Conservation (phyloP, 176 grass and related monocot species). For the Carex pumila region DNA sequence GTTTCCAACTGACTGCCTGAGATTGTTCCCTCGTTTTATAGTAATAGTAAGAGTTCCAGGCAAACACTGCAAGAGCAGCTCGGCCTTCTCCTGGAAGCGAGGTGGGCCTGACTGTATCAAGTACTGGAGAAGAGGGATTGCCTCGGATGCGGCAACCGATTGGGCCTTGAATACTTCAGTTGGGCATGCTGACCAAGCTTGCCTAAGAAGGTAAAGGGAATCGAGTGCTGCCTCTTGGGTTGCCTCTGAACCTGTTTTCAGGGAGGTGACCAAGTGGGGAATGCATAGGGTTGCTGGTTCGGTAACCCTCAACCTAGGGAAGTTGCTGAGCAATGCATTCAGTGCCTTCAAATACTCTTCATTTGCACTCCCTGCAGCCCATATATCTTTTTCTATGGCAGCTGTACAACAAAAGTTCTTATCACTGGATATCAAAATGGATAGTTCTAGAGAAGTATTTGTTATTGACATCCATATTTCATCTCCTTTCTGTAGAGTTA, state of each 20-base stretch:
- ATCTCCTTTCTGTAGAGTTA: neutral
- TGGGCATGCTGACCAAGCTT: constrained; percentile 95
- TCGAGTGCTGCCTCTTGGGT: constrained; percentile 97
- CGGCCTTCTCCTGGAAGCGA: constrained; percentile 95
- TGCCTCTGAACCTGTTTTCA: constrained; percentile 92
- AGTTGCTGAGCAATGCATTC: constrained; percentile 84
- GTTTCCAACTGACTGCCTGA: constrained; percentile 95
- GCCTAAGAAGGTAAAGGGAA: constrained; percentile 91
- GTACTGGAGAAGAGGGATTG: constrained; percentile 96
- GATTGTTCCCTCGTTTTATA: constrained; percentile 92
- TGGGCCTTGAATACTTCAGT: constrained; percentile 96
- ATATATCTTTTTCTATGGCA: constrained; percentile 97
- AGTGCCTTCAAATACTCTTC: constrained; percentile 99
- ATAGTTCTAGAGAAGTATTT: neutral
- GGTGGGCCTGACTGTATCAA: constrained; percentile 98
- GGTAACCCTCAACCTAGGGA: constrained; percentile 92
- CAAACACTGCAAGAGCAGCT: constrained; percentile 88
- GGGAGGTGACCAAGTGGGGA: constrained; percentile 87
- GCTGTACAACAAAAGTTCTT: constrained; percentile 37
- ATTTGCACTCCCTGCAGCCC: constrained; percentile 82
- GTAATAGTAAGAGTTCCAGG: constrained; percentile 95
- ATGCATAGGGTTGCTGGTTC: constrained; percentile 93
- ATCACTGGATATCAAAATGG: neutral
- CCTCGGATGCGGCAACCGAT: constrained; percentile 88
- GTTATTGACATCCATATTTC: neutral